Evolutionary conservation across 78 protist species (phyloP), one percentile per base, ranked within the genome.

Genomic region (Dictyostelium discoideum): DNA sequence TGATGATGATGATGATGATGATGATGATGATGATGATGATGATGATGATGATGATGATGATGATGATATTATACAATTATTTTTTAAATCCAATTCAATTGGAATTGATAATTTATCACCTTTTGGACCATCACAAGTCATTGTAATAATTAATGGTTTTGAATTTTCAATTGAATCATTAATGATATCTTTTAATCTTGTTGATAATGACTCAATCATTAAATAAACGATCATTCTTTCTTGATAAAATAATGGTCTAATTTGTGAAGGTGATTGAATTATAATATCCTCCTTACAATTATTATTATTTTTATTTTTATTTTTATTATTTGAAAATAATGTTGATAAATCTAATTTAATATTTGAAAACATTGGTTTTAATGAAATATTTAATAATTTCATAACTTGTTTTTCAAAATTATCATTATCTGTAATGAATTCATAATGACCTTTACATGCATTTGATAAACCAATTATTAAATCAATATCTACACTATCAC

Each of bases 401-500:
- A 92, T 63, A 3, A 92, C 96, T 63, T 79, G 80, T 42, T 37
- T 44, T 8, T 92, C 90, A 84, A 92, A 72, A 46, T 44, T 69
- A 22, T 6, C 4, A 24, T 40, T 40, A 44, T 92, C 46, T 6
- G 0, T 26, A 39, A 92, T 84, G 44, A 85, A 77, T 50, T 92
- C 96, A 26, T 24, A 79, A 14, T 78, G 65, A 57, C 96, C 96
- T 81, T 37, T 78, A 26, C 89, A 80, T 39, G 46, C 87, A 1
- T 69, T 84, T 18, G 89, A 84, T 10, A 92, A 39, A 26, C 92
- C 96, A 54, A 20, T 39, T 3, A 92, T 80, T 20, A 85, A 73
- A 6, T 26, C 63, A 1, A 0, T 10, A 60, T 92, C 96, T 18
- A 92, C 96, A 40, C 54, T 81, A 37, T 44, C 11, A 24, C 96